These are phyloP conservation scores for Delonix regia DNA, from an alignment of 306 rosid species.

Conservation along the genomic window DNA sequence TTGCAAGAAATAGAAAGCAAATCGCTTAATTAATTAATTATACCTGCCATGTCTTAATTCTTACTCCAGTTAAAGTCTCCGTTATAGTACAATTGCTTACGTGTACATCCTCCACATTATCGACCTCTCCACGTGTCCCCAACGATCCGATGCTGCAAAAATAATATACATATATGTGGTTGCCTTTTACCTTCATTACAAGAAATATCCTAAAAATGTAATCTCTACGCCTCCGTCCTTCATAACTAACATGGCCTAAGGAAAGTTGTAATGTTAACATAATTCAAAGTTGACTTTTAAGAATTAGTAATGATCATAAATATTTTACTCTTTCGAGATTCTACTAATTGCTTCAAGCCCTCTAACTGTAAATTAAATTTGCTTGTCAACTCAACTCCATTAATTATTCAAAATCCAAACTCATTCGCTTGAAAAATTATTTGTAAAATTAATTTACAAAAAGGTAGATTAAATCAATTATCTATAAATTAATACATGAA, in stretches of 20 bases:
- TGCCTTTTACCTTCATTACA: neutral
- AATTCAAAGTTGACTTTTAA: neutral
- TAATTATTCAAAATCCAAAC: neutral
- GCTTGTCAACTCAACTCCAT: neutral
- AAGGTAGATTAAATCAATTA: too few relatives aligned
- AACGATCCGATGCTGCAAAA: slow-evolving; percentile 65
- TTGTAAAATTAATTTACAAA: too few relatives aligned
- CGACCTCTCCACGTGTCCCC: slow-evolving; percentile 51
- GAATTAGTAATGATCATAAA: too few relatives aligned
- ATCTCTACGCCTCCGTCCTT: too few relatives aligned
- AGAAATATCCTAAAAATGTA: neutral
- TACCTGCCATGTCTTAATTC: slow-evolving; percentile 79
- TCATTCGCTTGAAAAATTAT: neutral
- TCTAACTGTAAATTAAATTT: neutral
- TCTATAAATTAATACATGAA: too few relatives aligned
- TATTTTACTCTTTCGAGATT: neutral
- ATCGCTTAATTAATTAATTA: neutral
- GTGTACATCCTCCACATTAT: slow-evolving; percentile 54
- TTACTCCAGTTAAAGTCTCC: slow-evolving; percentile 58
- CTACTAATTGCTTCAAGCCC: neutral
- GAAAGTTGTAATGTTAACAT: neutral
- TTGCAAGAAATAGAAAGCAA: neutral
- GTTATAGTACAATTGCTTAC: slow-evolving; percentile 53
- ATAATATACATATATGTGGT: neutral
- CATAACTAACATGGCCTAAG: neutral